phyloP scores from a whole-genome alignment of 805 yeast species.

The Suhomyces tanzawaensis region DNA sequence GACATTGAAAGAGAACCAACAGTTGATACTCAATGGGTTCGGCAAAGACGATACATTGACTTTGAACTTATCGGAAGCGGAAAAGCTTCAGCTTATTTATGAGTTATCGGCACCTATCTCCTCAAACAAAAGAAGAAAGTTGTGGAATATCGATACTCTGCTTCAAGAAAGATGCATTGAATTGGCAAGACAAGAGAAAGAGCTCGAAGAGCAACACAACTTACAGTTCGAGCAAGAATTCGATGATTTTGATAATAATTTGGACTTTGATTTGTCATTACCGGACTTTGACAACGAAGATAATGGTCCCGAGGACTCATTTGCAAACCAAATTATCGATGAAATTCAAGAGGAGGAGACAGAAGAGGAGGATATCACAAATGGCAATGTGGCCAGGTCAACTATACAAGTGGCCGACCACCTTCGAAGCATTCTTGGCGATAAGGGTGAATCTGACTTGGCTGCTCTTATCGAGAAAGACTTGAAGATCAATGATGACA shows the following conservation, averaged over 20 bases:
- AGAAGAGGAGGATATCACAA: constrained; percentile 17
- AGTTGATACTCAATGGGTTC: constrained; percentile 18
- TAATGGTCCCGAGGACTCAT: constrained; percentile 13
- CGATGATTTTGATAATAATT: constrained; percentile 17
- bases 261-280: constrained; percentile 26
- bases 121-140: constrained; percentile 27
- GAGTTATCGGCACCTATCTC: constrained; percentile 31
- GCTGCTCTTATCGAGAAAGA: constrained; percentile 42
- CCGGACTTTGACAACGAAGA: constrained; percentile 25
- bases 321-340: constrained; percentile 7
- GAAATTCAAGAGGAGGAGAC: constrained; percentile 13
- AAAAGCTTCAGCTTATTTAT: constrained; percentile 33
- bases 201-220: constrained; percentile 19
- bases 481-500: constrained; percentile 14
- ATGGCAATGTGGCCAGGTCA: constrained; percentile 41
- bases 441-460: constrained; percentile 26
- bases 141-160: constrained; percentile 30
- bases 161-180: constrained; percentile 29
- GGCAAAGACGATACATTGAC: constrained; percentile 21
- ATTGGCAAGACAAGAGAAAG: constrained; percentile 22
- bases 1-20: constrained; percentile 31
- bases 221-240: constrained; percentile 14
- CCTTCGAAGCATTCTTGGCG: constrained; percentile 35
- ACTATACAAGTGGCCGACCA: constrained; percentile 54
- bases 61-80: constrained; percentile 25